Base-by-base conservation (phyloP, 1,284 basidiomycete genomes). In the Sanghuangporus weigelae region DNA sequence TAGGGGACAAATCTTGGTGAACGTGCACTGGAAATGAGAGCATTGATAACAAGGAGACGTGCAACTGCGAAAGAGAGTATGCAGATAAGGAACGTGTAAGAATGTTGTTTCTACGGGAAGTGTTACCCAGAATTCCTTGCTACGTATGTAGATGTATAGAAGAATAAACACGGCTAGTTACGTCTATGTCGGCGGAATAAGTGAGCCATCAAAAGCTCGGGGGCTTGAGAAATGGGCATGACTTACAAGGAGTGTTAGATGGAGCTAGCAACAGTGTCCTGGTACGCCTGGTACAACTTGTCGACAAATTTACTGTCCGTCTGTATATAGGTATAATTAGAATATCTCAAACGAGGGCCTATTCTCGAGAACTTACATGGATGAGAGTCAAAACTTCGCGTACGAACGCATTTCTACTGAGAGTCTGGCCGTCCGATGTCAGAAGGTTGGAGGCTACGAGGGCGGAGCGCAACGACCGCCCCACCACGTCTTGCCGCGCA, bases 321-420 rank as follows among this genome's bases (percentile, higher is more conserved):
- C 59, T 60, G 16, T 44, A 5, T 12, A 40, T 51, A 12, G n/a
- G 42, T 10, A 36, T 19, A 5, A 16, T 59, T 51, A 59, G 58
- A 50, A 38, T 7, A 26, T 7, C 39, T n/a, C 26, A 26, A 21
- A 53, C 19, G 35, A 26, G 40, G 21, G 12, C 39, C 31, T 14
- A n/a, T 26, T 26, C 31, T 21, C n/a, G 44, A 42, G 23, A 4
- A 53, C 86, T 71, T 63, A 92, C 89, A 72, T 90, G 85, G 63
- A 92, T 82, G 68, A 92, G 76, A 31, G 81, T 83, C 69, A 90
- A 73, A 60, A 92, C 75, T 71, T 90, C 84, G 60, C 78, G 76
- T 39, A 90, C 79, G 71, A 92, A 92, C 53, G 84, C 84, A 59
- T 84, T 86, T 70, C 79, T 80, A 60, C 79, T 79, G 66, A 84